Evolutionary conservation across 1,139 yeast genomes (phyloP).

Genomic region (Entelexis sorbosivorans): DNA sequence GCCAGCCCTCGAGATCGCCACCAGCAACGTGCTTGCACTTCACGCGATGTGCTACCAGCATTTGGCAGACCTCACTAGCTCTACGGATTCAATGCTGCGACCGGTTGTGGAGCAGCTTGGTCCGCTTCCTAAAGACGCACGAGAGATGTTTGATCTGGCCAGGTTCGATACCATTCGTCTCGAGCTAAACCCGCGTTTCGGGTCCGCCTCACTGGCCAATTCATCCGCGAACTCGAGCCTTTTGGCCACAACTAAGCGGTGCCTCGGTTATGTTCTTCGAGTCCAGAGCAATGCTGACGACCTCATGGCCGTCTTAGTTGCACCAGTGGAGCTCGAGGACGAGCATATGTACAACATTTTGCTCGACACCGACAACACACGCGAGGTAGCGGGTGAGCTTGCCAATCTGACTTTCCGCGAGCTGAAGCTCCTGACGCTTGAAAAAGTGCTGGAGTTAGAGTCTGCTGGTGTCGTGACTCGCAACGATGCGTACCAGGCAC

Average conservation of each 20-base stretch:
- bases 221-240: conserved; percentile 31
- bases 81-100: conserved; percentile 42
- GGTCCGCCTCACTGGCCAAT: conserved; percentile 22
- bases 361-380: conserved; percentile 15
- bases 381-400: conserved; percentile 40
- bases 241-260: conserved; percentile 70
- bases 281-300: conserved; percentile 60
- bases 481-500: conserved; percentile 61
- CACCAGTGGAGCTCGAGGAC: conserved; percentile 41
- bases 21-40: conserved; percentile 53
- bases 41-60: conserved; percentile 49
- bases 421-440: conserved; percentile 65
- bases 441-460: conserved; percentile 67
- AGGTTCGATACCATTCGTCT: conserved; percentile 34
- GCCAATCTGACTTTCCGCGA: conserved; percentile 55
- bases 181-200: conserved; percentile 35
- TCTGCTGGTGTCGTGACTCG: conserved; percentile 54
- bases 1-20: conserved; percentile 52
- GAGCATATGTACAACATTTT: conserved; percentile 19
- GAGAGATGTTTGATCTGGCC: conserved; percentile 36
- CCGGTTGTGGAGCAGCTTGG: conserved; percentile 37
- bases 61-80: conserved; percentile 38
- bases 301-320: conserved; percentile 59
- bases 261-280: conserved; percentile 65
- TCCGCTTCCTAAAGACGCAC: conserved; percentile 36